These are phyloP conservation scores for Colletotrichum brevisporum DNA, from an alignment of 2,329 filamentous ascomycete genomes.

Conservation along the genomic window DNA sequence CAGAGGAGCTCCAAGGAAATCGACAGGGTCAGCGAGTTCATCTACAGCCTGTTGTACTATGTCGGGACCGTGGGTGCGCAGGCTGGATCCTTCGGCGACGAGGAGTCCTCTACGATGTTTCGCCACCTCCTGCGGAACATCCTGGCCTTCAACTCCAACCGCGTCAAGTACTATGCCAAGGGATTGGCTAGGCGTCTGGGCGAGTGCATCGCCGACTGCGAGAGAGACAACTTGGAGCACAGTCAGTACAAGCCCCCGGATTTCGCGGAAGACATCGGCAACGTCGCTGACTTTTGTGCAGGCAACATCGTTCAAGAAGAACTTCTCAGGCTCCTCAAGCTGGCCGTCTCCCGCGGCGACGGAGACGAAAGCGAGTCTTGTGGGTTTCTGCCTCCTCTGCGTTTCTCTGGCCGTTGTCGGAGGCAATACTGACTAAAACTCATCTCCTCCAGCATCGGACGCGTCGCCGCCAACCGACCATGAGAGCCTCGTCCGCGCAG, in stretches of 20 bases:
- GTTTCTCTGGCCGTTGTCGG: too few species aligned
- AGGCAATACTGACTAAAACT: not conserved
- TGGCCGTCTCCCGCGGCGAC: too few species aligned
- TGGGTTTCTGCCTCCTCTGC: not conserved
- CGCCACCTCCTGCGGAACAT: not conserved
- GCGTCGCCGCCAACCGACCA: not conserved
- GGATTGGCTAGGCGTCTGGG: not conserved
- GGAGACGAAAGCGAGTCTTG: not conserved
- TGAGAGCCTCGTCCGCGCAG: constrained; percentile 4
- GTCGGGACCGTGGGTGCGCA: not conserved
- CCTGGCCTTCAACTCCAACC: constrained; percentile 4
- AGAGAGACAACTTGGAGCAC: not conserved
- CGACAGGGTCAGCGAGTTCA: not conserved
- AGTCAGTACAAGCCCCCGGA: constrained; percentile 8
- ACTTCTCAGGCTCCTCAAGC: too few species aligned
- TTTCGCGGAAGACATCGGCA: not conserved
- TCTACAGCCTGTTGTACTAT: not conserved
- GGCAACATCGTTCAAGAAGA: not conserved
- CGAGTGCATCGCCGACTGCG: constrained; percentile 5
- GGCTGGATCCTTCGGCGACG: not conserved
- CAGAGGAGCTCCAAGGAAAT: not conserved
- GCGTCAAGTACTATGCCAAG: not conserved
- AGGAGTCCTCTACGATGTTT: not conserved
- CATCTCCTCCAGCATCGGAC: not conserved
- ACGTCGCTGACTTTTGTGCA: not conserved